Evolutionary conservation across 495 filamentous ascomycete genomes (phyloP), one percentile per base, ranked within the genome.

Genomic region (Xylaria nigripes): DNA sequence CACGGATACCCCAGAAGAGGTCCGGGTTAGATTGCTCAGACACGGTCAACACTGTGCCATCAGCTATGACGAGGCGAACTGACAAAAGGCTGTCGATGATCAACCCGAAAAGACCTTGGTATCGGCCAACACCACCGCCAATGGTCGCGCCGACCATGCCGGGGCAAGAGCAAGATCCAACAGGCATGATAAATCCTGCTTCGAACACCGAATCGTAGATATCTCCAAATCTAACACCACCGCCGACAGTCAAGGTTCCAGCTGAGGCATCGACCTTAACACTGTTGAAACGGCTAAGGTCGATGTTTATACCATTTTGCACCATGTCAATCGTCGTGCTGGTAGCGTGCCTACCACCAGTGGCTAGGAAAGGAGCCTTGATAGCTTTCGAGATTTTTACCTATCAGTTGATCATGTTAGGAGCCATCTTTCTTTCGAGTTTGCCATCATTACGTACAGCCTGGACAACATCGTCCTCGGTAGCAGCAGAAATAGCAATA

Each of bases 101-200:
- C 6, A 71, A 48, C 9, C 74, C 74, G 55, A 69, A 61, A 9
- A 66, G 29, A n/a, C 71, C 72, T 24, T 63, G 54, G 15, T 61
- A 55, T 18, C 46, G 54, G n/a, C 72, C 70, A 8, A 72, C 48
- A 18, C 71, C 72, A 16, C 57, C 74, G 29, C 73, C 74, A 21
- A 77, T 57, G 15, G 68, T 64, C 7, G 63, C 65, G 5, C 70
- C 69, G 45, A 68, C 38, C 19, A 69, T 47, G 18, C 71, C 70
- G 10, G 69, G 62, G 50, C 66, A 70, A 23, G 36, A 13, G 9
- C 36, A 40, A 18, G 36, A 40, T 16, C 36, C 36, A 40, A 40
- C 36, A 18, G 36, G 61, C 8, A 68, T 36, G 13, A 60, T 58
- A 32, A 59, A 66, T 9, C 65, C 65, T 0, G 59, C 61, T 10